A percentile compares a stretch with the other conserved stretches of the same genome.
Evolutionary conservation across 1,284 basidiomycete species (phyloP).

Genomic region (Athelia psychrophila): DNA sequence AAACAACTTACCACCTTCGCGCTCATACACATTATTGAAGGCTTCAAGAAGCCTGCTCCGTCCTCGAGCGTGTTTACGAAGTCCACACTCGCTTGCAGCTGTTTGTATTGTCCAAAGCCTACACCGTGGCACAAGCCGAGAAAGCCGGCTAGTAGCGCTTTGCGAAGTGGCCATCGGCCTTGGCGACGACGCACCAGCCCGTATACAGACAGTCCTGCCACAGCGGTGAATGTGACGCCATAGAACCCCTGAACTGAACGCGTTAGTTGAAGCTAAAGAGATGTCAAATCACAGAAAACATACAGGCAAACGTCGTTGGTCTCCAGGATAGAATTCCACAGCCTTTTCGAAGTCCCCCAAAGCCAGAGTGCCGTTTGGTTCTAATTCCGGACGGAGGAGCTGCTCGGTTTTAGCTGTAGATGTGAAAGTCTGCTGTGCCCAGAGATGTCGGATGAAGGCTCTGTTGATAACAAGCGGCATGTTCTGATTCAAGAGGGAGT

Average conservation of each 20-base stretch:
- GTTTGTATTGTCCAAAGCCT: too few species aligned
- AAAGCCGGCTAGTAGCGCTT: too few species aligned
- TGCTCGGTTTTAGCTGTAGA: slow-evolving; percentile 20
- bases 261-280: neutral
- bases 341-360: slow-evolving; percentile 54
- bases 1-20: too few species aligned
- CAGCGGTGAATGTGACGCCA: too few species aligned
- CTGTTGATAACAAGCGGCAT: too few species aligned
- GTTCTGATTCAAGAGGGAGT: too few species aligned
- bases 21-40: slow-evolving; percentile 32
- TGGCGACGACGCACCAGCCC: too few species aligned
- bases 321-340: slow-evolving; percentile 45
- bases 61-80: slow-evolving; percentile 38
- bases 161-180: too few species aligned
- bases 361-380: slow-evolving; percentile 44
- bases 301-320: slow-evolving; percentile 37
- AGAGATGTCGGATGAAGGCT: slow-evolving; percentile 4
- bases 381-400: slow-evolving; percentile 57
- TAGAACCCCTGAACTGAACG: neutral
- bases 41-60: slow-evolving; percentile 41
- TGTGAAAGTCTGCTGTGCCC: slow-evolving; percentile 31
- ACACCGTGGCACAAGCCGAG: too few species aligned
- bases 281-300: slow-evolving; percentile 13
- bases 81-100: too few species aligned
- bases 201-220: too few species aligned